Base-by-base conservation (phyloP, 805 yeast species). In the Starmerella apis region DNA sequence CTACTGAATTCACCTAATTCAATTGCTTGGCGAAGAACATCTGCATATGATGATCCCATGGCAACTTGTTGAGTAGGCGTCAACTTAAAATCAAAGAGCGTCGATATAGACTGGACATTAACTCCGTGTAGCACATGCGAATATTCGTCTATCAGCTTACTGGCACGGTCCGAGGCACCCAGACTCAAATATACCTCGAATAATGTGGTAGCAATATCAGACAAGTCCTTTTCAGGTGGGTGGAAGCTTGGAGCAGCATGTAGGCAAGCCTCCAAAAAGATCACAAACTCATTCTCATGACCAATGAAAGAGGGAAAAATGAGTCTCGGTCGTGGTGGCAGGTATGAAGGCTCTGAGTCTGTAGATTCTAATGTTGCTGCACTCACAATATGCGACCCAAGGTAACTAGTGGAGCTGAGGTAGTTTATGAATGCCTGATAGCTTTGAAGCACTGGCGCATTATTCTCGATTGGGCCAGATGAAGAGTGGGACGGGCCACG, bases 211-310 rank as follows among this genome's bases (percentile, higher is more conserved):
- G 84, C 69, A 39, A 90, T 72, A 43, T 82, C 94, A 46, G 75
- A 75, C 57, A 80, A 78, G 59, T 90, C 96, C 54, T 75, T 77
- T 4, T 65, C 65, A 46, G 76, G 72, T 0, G 92, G 90, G 47
- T 83, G 92, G 60, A 80, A 84, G 50, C 74, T 74, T 49, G 81
- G 87, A 61, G 84, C 84, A 11, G 83, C 74, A 58, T 81, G 85
- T 14, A 87, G 67, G 59, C 95, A 86, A 0, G 97, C 96, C 63
- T 92, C 98, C 50, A 92, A 65, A 55, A 92, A 92, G 7, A 85
- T 83, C 23, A 88, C 92, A 71, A 92, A 90, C 61, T 88, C 92
- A 60, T 80, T 77, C 0, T 92, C 87, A 62, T 83, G 86, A 56
- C 81, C 77, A n/a, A 84, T 78, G 63, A 92, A 92, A 1, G 94